phyloP scores from a whole-genome alignment of 805 yeast genomes.

The Metschnikowia proteae region DNA sequence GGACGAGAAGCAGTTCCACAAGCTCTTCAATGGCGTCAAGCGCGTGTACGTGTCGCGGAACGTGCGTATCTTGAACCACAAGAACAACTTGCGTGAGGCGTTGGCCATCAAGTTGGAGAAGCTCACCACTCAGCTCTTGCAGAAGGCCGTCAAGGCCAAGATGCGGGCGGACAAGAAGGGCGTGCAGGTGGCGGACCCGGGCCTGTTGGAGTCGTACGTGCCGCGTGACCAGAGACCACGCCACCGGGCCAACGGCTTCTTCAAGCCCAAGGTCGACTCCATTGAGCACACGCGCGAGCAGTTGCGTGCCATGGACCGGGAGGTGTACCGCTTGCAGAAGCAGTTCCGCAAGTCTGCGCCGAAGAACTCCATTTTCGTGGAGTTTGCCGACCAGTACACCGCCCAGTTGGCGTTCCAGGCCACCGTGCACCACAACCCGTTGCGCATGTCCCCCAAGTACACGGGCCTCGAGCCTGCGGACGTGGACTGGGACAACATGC shows the following conservation, averaged over 20 bases:
- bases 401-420: slow-evolving; percentile 73
- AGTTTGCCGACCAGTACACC: slow-evolving; percentile 68
- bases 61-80: slow-evolving; percentile 48
- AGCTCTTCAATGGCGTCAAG: slow-evolving; percentile 78
- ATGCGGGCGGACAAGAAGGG: slow-evolving; percentile 67
- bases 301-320: slow-evolving; percentile 54
- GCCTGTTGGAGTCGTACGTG: slow-evolving; percentile 53
- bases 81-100: slow-evolving; percentile 55
- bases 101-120: slow-evolving; percentile 63
- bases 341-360: slow-evolving; percentile 48
- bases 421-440: slow-evolving; percentile 60
- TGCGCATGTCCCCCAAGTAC: slow-evolving; percentile 56
- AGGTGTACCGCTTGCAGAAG: slow-evolving; percentile 53
- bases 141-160: slow-evolving; percentile 59
- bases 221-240: slow-evolving; percentile 69
- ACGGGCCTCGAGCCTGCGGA: slow-evolving; percentile 63
- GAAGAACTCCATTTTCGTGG: slow-evolving; percentile 78
- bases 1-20: slow-evolving; percentile 67
- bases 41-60: slow-evolving; percentile 78
- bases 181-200: slow-evolving; percentile 20
- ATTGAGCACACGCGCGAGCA: slow-evolving; percentile 54
- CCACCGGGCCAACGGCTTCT: slow-evolving; percentile 45
- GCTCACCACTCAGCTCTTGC: slow-evolving; percentile 57
- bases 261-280: slow-evolving; percentile 55
- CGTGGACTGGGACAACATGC: slow-evolving; percentile 66